A percentile compares a stretch with the other conserved stretches of the same genome.
phyloP scores from a whole-genome alignment of 75 land plant genomes.

The Picea glauca region DNA sequence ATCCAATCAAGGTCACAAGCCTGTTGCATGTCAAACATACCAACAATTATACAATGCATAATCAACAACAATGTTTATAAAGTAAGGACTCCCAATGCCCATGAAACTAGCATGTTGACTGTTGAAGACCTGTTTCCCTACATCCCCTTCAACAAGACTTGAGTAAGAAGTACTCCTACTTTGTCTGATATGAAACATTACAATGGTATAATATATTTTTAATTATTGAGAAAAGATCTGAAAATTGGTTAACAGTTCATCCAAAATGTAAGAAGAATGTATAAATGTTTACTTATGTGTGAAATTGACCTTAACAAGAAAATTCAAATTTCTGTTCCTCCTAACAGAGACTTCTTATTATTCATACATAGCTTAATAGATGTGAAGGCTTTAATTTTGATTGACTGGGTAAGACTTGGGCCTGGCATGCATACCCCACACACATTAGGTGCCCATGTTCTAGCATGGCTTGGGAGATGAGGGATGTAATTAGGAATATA shows the following conservation, averaged over 20 bases:
- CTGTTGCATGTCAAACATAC: constrained; percentile 32
- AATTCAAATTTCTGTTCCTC: not conserved
- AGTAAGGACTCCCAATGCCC: not conserved
- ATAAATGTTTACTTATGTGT: not conserved
- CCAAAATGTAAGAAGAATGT: not conserved
- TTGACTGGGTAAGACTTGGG: too few relatives aligned
- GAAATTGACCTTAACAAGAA: not conserved
- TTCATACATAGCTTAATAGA: not conserved
- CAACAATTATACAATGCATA: not conserved
- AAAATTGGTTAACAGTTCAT: not conserved
- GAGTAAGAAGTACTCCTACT: constrained; percentile 91
- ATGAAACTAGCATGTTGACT: not conserved
- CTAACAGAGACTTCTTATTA: not conserved
- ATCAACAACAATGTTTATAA: not conserved
- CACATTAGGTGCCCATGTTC: not conserved
- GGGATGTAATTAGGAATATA: not conserved
- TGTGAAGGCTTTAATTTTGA: not conserved
- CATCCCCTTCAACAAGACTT: constrained; percentile 68
- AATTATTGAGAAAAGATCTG: not conserved
- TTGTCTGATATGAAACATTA: constrained; percentile 75
- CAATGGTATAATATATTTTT: constrained; percentile 3
- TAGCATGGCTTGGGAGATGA: too few relatives aligned
- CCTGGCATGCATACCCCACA: not conserved
- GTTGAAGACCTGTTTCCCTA: constrained; percentile 73
- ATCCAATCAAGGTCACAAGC: constrained; percentile 95